Percentiles rank a stretch among this genome's conserved stretches.
Conservation (phyloP, 768 basidiomycete genomes). For the Termitomyces sp. region DNA sequence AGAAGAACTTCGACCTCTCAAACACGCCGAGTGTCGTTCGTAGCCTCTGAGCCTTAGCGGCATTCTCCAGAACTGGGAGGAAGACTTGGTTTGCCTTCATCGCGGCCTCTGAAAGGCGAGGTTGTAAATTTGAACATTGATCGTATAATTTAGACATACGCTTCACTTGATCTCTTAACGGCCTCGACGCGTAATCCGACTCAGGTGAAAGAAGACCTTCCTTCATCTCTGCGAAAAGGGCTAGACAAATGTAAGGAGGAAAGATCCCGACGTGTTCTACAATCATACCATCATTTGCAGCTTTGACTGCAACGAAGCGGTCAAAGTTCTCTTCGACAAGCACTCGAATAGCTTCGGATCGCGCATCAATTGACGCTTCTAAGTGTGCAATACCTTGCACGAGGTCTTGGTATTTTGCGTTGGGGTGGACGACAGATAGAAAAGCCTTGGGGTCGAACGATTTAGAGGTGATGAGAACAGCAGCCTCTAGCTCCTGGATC, state of each 20-base stretch:
- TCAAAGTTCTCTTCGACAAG: conserved; percentile 98
- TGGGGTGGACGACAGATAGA: conserved; percentile 87
- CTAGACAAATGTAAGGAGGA: conserved; percentile 36
- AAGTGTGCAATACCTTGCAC: conserved; percentile 73
- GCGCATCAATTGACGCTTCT: conserved; percentile 77
- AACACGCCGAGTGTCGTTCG: conserved; percentile 93
- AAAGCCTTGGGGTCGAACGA: conserved; percentile 96
- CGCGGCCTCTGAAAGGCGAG: conserved; percentile 61
- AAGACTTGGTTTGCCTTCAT: conserved; percentile 95
- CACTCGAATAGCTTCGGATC: conserved; percentile 91
- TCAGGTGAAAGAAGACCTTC: conserved; percentile 76
- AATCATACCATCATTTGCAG: conserved; percentile 83
- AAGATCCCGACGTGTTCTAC: conserved; percentile 1
- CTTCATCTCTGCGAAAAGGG: conserved; percentile 89
- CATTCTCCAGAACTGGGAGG: conserved; percentile 92
- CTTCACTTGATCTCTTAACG: conserved; percentile 82
- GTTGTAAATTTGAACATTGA: neutral
- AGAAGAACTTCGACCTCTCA: conserved; percentile 96
- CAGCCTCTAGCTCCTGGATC: conserved; percentile 50
- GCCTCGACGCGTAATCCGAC: conserved; percentile 80
- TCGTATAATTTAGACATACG: conserved; percentile 41
- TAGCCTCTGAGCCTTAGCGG: conserved; percentile 90
- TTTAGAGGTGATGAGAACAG: conserved; percentile 86
- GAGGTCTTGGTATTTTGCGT: conserved; percentile 92
- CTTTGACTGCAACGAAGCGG: conserved; percentile 95